These are phyloP conservation scores for Sporothrix globosa DNA, from an alignment of 2,329 filamentous ascomycete genomes.

Conservation along the genomic window DNA sequence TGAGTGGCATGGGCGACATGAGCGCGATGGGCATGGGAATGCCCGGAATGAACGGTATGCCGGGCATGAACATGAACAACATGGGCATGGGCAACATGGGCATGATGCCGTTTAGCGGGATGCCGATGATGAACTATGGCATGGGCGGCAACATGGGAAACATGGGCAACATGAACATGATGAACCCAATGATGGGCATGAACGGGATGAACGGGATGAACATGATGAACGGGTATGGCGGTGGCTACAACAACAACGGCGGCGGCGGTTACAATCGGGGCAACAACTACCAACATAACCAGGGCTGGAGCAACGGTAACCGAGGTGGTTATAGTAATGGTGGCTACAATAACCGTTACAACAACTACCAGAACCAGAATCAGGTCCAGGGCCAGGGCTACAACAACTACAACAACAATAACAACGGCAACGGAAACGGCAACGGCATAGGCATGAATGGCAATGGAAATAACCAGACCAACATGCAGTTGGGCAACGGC, in stretches of 20 bases:
- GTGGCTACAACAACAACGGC: constrained; percentile 21
- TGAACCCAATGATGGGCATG: constrained; percentile 51
- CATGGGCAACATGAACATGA: constrained; percentile 47
- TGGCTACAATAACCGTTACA: constrained; percentile 25
- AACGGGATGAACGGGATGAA: constrained; percentile 47
- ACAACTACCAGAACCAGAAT: constrained; percentile 28
- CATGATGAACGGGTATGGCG: constrained; percentile 25
- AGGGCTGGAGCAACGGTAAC: constrained; percentile 35
- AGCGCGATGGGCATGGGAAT: constrained; percentile 23
- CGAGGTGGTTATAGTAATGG: constrained; percentile 22
- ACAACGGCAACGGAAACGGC: background rate
- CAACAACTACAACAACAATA: constrained; percentile 13
- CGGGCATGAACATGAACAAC: constrained; percentile 38
- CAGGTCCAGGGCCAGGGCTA: background rate
- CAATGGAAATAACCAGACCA: constrained; percentile 1
- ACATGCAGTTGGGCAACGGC: constrained; percentile 38
- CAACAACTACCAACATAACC: constrained; percentile 14
- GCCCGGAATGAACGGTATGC: constrained; percentile 42
- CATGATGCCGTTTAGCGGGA: constrained; percentile 36
- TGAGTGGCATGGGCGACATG: constrained; percentile 53
- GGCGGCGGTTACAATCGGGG: constrained; percentile 23
- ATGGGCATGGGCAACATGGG: constrained; percentile 21
- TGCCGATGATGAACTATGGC: constrained; percentile 51
- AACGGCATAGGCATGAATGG: constrained; percentile 28
- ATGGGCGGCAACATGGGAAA: constrained; percentile 42